phyloP scores from a whole-genome alignment of 2,329 filamentous ascomycete species.

The Rhynchosporium secalis region DNA sequence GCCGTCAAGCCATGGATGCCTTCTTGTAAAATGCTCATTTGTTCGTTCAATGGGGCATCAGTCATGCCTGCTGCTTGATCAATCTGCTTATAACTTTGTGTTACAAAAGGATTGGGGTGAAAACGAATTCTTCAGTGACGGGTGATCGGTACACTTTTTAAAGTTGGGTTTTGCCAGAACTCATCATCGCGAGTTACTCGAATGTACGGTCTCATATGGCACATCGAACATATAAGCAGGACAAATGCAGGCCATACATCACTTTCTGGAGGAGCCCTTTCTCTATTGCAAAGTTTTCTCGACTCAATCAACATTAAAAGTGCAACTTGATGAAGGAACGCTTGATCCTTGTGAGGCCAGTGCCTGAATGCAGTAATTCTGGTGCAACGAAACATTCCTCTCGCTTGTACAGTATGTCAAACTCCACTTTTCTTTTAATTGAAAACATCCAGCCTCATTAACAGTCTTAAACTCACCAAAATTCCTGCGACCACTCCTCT shows the following conservation, averaged over 20 bases:
- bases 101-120: not conserved
- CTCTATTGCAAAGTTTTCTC: too few species aligned
- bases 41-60: too few species aligned
- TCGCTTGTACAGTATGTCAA: not conserved
- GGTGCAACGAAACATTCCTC: not conserved
- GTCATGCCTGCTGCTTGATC: not conserved
- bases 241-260: too few species aligned
- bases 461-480: not conserved
- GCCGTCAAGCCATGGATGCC: not conserved
- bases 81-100: not conserved
- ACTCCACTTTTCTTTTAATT: slow-evolving; percentile 3
- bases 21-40: not conserved
- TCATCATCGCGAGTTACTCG: too few species aligned
- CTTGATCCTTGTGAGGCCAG: not conserved
- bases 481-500: not conserved
- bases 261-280: too few species aligned
- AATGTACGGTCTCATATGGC: too few species aligned
- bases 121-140: not conserved
- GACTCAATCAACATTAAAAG: not conserved
- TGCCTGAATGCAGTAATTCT: slow-evolving; percentile 1
- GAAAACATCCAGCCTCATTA: slow-evolving; percentile 10
- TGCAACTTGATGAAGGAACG: not conserved
- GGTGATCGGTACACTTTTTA: too few species aligned
- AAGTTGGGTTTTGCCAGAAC: too few species aligned
- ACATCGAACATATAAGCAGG: too few species aligned